Percentiles rank a stretch among this genome's conserved stretches.
Evolutionary conservation across 2,329 filamentous ascomycete genomes (phyloP).

Genomic region (Penicillium sp.): DNA sequence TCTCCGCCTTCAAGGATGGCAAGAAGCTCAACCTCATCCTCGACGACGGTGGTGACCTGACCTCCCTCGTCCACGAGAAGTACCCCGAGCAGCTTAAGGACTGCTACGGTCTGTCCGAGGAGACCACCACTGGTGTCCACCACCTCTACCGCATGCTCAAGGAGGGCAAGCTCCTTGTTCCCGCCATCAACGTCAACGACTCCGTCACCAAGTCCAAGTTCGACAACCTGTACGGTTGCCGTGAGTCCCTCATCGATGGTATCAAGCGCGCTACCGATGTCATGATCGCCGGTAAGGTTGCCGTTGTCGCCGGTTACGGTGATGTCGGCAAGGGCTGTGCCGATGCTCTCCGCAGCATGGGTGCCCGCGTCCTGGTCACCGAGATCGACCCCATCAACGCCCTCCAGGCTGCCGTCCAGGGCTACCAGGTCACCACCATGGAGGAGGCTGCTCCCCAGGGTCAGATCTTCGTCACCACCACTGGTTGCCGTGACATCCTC

Average conservation of each 20-base stretch:
- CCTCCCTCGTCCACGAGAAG: constrained; percentile 90
- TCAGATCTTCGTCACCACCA: constrained; percentile 99
- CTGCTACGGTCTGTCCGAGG: constrained; percentile 97
- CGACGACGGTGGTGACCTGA: constrained; percentile 95
- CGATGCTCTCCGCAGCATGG: constrained; percentile 90
- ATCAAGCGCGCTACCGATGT: constrained; percentile 99
- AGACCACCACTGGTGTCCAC: constrained; percentile 99
- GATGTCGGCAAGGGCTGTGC: constrained; percentile 99
- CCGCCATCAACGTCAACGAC: constrained; percentile 99
- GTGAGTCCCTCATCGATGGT: constrained; percentile 95
- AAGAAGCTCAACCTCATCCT: constrained; percentile 97
- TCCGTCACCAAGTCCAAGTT: constrained; percentile 99
- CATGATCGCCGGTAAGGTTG: constrained; percentile 99
- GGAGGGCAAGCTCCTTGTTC: constrained; percentile 77
- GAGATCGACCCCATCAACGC: constrained; percentile 99
- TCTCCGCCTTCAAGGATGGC: constrained; percentile 89
- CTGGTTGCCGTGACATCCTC: constrained; percentile 96
- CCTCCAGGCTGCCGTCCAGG: constrained; percentile 94
- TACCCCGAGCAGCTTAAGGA: constrained; percentile 96
- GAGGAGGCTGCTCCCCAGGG: constrained; percentile 80
- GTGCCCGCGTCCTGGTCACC: constrained; percentile 89
- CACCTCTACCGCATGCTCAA: constrained; percentile 98
- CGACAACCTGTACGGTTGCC: constrained; percentile 99
- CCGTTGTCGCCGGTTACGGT: constrained; percentile 93
- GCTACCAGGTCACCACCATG: constrained; percentile 96